Evolutionary conservation across 768 basidiomycete species (phyloP).

Genomic region (Leucocoprinus birnbaumii): DNA sequence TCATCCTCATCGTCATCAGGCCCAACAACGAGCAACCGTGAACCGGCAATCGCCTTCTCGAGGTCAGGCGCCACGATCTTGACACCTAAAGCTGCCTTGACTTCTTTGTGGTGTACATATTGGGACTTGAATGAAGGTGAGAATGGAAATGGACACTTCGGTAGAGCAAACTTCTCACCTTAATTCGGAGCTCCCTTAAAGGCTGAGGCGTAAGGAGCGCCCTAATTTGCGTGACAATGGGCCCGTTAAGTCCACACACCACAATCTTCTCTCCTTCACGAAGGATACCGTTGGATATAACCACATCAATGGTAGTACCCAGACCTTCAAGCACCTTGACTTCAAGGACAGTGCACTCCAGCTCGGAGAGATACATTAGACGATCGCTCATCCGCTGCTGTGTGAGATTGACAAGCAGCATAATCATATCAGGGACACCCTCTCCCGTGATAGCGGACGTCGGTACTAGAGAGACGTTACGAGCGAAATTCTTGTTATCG

Average conservation of each 20-base stretch:
- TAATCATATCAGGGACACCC: constrained; percentile 99
- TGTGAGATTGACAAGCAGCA: constrained; percentile 95
- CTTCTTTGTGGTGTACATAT: constrained; percentile 96
- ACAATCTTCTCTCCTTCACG: constrained; percentile 93
- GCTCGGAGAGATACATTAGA: constrained; percentile 95
- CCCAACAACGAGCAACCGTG: constrained; percentile 86
- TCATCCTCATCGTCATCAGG: constrained; percentile 98
- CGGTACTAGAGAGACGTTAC: constrained; percentile 94
- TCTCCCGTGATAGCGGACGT: constrained; percentile 98
- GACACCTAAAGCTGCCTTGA: constrained; percentile 95
- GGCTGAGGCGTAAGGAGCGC: constrained; percentile 96
- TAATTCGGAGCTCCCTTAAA: constrained; percentile 90
- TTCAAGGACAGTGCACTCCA: constrained; percentile 97
- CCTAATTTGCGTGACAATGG: constrained; percentile 92
- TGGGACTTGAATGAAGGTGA: constrained; percentile 59
- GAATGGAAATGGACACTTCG: constrained; percentile 6
- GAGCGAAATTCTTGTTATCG: constrained; percentile 93
- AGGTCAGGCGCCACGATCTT: constrained; percentile 94
- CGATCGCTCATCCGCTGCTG: constrained; percentile 97
- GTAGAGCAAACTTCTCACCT: constrained; percentile 47
- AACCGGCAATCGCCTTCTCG: constrained; percentile 97
- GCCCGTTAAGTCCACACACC: constrained; percentile 94
- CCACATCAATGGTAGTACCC: constrained; percentile 96
- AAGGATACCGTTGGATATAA: constrained; percentile 91
- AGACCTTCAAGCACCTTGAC: constrained; percentile 98